Conservation (phyloP, 1,139 yeast genomes). For the Casaregolazyma suthepensis region DNA sequence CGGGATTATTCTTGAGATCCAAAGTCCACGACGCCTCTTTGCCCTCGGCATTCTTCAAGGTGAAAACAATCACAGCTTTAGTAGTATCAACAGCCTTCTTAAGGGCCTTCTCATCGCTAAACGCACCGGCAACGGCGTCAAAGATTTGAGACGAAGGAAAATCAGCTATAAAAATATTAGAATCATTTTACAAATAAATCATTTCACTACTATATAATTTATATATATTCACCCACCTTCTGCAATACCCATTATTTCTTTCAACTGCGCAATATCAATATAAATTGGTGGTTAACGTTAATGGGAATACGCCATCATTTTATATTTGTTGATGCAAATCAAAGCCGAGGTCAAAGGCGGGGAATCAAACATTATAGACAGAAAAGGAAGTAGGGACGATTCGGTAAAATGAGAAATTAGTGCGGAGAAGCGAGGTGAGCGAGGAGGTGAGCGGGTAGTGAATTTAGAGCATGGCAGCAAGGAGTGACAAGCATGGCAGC, state of each 20-base stretch:
- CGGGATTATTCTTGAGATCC: conserved; percentile 64
- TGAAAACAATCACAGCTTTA: conserved; percentile 60
- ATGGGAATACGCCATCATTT: neutral
- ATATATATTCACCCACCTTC: conserved; percentile 8
- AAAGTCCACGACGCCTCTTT: conserved; percentile 62
- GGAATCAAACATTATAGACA: neutral
- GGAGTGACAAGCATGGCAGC: too few relatives aligned
- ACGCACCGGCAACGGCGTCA: conserved; percentile 32
- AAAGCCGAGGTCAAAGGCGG: neutral
- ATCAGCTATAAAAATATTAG: conserved; percentile 20
- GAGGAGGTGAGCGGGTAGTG: too few relatives aligned
- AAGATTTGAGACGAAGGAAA: conserved; percentile 38
- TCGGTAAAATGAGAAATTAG: neutral
- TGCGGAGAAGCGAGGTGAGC: too few relatives aligned
- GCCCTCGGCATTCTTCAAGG: conserved; percentile 63
- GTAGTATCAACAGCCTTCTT: conserved; percentile 39
- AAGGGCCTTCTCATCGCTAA: conserved; percentile 29
- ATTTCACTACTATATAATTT: too few relatives aligned
- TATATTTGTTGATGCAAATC: neutral
- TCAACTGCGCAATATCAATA: too few relatives aligned
- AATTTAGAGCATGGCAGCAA: too few relatives aligned
- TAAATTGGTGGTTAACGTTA: too few relatives aligned
- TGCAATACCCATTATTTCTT: conserved; percentile 9
- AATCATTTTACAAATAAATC: neutral
- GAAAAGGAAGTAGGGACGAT: neutral